Conservation (phyloP, 176 grass and related monocot species). For the Carex pumila region DNA sequence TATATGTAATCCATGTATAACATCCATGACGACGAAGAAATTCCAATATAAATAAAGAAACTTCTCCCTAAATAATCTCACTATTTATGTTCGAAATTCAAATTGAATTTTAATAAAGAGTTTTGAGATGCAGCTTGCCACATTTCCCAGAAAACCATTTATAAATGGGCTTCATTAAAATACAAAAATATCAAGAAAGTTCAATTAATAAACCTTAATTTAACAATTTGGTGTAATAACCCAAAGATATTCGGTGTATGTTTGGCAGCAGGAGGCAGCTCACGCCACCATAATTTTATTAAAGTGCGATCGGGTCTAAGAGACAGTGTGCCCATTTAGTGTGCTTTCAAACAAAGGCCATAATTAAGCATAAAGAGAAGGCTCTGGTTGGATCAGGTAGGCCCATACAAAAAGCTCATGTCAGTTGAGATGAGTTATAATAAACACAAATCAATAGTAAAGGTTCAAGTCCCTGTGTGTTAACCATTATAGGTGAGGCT, state of each 20-base stretch:
- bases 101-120: neutral
- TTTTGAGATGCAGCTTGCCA: neutral
- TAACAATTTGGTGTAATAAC: neutral
- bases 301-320: neutral
- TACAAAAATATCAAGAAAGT: neutral
- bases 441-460: neutral
- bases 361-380: neutral
- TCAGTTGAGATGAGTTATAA: neutral
- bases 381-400: neutral
- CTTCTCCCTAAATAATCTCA: neutral
- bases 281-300: neutral
- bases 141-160: neutral
- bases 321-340: neutral
- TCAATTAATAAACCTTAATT: neutral
- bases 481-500: neutral
- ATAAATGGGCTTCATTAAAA: neutral
- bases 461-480: neutral
- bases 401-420: neutral
- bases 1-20: neutral
- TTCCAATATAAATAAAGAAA: neutral
- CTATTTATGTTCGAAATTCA: neutral
- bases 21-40: neutral
- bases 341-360: neutral
- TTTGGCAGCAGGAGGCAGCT: neutral
- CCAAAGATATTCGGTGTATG: neutral